Evolutionary conservation across 2,329 filamentous ascomycete species (phyloP).

Genomic region (Trichoderma sp.): DNA sequence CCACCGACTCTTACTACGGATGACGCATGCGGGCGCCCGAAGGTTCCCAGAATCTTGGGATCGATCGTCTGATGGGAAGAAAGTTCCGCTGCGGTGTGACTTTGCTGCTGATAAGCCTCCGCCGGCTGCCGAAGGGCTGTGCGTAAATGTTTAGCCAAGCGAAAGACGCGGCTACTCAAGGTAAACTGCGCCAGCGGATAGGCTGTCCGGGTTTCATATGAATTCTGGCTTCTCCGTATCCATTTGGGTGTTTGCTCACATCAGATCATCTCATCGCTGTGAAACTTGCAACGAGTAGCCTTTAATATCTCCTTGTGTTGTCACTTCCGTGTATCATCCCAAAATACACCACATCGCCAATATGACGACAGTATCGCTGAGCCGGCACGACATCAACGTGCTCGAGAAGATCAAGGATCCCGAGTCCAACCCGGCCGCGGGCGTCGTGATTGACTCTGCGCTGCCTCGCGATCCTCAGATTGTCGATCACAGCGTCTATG

Average conservation of each 20-base stretch:
- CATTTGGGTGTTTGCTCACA: not conserved
- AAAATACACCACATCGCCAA: conserved; percentile 17
- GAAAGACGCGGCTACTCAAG: conserved; percentile 11
- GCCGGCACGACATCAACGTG: conserved; percentile 57
- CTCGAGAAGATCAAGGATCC: conserved; percentile 66
- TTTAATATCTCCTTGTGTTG: not conserved
- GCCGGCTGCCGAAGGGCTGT: conserved; percentile 1
- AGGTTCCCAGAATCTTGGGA: not conserved
- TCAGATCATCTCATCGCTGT: not conserved
- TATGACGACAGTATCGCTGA: conserved; percentile 52
- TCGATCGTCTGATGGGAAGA: conserved; percentile 1
- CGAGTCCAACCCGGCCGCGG: conserved; percentile 55
- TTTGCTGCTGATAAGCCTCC: not conserved
- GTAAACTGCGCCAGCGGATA: not conserved
- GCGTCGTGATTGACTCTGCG: conserved; percentile 52
- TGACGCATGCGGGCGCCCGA: conserved; percentile 7
- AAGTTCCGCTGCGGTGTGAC: conserved; percentile 6
- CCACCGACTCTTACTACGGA: not conserved
- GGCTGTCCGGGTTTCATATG: not conserved
- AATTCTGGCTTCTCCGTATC: not conserved
- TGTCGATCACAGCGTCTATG: conserved; percentile 49
- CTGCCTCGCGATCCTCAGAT: conserved; percentile 58
- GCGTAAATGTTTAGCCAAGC: not conserved
- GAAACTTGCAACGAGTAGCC: not conserved
- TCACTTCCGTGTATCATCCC: not conserved